Base-by-base conservation (phyloP, 2,329 filamentous ascomycete genomes). In the Scytalidium lignicola region DNA sequence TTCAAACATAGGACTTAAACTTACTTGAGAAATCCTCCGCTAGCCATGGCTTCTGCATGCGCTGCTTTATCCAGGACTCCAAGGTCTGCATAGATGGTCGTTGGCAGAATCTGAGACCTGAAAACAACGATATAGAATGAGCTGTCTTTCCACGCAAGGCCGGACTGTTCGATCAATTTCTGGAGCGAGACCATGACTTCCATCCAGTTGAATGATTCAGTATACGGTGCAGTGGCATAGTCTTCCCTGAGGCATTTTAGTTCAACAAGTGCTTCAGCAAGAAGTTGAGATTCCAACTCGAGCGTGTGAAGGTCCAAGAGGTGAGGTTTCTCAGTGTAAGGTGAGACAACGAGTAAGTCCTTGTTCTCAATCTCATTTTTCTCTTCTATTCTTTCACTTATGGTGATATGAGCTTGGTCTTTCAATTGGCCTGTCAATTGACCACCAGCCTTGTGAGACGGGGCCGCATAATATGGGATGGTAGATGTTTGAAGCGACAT, bases 51-150 rank as follows among this genome's bases (percentile, higher is more conserved):
- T 65, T 96, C 90, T 20, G 79, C 75, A 65, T 96, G 90, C 6
- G 87, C 87, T 51, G 82, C 82, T 62, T 85, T 83, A 67, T 96
- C 91, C 26, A 96, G 75, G 21, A 76, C 74, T 39, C 83, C 83
- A 37, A 96, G 76, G 51, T 85, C 75, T 10, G 79, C 78, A 51
- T 82, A 81, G 54, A 89, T 81, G 1, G 85, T 86, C 12, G 74
- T 78, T 2, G 78, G 74, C 32, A 83, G 82, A 49, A 96, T 80
- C 55, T 75, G 78, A 5, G 87, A 92, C 15, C 88, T 79, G 68
- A 96, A 96, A 3, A 85, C 85, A 39, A 96, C 90, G 49, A 93
- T 83, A 68, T 92, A 95, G 71, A 92, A 95, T 22, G 73, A 75
- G 44, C 75, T 78, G 51, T 76, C 71, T 47, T 72, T 76, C 82